Evolutionary conservation across 1,284 basidiomycete species (phyloP), one percentile per base, ranked within the genome.

Genomic region (Phenoliferia sp.): DNA sequence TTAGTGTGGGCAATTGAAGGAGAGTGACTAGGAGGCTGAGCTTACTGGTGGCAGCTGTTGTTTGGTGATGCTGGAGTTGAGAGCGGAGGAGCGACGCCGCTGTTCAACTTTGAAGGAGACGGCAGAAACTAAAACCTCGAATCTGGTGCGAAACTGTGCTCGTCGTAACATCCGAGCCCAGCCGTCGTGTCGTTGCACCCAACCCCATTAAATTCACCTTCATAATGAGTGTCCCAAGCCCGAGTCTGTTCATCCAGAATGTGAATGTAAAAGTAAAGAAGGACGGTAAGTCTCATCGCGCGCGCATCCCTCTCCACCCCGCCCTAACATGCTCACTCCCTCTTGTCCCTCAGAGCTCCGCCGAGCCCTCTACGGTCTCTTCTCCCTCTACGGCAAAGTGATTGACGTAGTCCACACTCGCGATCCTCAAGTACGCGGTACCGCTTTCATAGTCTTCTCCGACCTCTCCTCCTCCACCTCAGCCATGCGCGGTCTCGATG

Each of bases 331-430:
- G 32, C 48, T 33, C 36, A 39, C 59, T 31, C 60, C 33, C 52
- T 59, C 35, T 54, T 28, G 34, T 26, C 31, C 35, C 28, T 33
- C 75, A 81, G 95, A 99, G 81, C 83, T 98, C 16, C 85, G 87
- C 59, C 80, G 82, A 4, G 90, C 94, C 80, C 85, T 99, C 1
- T 92, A 89, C 78, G 86, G 89, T 32, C 86, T 99, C 63, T 99
- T 99, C 83, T 88, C 88, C 17, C 90, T 92, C 31, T 93, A 97
- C 81, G 95, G 95, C 75, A 88, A 88, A 77, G 84, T 99, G 58
- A 85, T 98, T 80, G 95, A 99, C 79, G 86, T 99, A 61, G 86
- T 98, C 62, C 94, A 95, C n/a, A 88, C 90, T 55, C 94, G 97
- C 78, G 86, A 83, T 72, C 80, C 85, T 63, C 90, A 88, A 77